Conservation (phyloP, 2,329 filamentous ascomycete genomes). For the Thermochaetoides dissita region DNA sequence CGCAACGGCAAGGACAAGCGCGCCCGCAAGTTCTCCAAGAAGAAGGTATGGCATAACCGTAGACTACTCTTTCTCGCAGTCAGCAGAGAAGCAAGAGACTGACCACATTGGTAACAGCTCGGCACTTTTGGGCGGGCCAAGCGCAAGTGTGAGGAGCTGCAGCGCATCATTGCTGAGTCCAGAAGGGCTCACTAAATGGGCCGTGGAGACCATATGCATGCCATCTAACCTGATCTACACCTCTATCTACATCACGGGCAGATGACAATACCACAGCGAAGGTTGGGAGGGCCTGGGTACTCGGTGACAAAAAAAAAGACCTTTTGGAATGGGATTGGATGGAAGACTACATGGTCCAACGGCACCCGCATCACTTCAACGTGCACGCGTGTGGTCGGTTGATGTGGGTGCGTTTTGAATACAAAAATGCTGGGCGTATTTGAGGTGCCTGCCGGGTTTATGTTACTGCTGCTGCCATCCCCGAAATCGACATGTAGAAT, state of each 20-base stretch:
- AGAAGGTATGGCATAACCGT: constrained; percentile 56
- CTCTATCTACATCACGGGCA: background rate
- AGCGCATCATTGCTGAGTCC: constrained; percentile 92
- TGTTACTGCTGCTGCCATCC: too few relatives aligned
- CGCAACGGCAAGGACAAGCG: constrained; percentile 99
- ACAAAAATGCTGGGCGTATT: too few relatives aligned
- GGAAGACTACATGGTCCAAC: too few relatives aligned
- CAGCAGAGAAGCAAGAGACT: constrained; percentile 15
- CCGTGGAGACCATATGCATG: background rate
- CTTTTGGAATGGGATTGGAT: too few relatives aligned
- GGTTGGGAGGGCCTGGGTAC: too few relatives aligned
- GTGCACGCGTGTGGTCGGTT: too few relatives aligned
- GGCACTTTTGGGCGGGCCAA: constrained; percentile 98
- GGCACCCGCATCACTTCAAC: too few relatives aligned
- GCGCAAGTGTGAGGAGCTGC: constrained; percentile 99
- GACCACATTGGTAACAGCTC: constrained; percentile 42
- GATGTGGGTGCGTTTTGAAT: too few relatives aligned
- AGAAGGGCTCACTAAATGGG: constrained; percentile 42
- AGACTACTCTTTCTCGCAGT: background rate
- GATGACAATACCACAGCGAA: background rate
- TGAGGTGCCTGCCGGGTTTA: too few relatives aligned
- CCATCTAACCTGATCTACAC: background rate
- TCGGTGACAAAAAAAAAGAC: too few relatives aligned
- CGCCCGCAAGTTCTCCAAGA: constrained; percentile 97
- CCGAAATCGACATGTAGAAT: too few relatives aligned